Evolutionary conservation across 2,329 filamentous ascomycete genomes (phyloP), one percentile per base, ranked within the genome.

Genomic region (Penicillium polonicum): DNA sequence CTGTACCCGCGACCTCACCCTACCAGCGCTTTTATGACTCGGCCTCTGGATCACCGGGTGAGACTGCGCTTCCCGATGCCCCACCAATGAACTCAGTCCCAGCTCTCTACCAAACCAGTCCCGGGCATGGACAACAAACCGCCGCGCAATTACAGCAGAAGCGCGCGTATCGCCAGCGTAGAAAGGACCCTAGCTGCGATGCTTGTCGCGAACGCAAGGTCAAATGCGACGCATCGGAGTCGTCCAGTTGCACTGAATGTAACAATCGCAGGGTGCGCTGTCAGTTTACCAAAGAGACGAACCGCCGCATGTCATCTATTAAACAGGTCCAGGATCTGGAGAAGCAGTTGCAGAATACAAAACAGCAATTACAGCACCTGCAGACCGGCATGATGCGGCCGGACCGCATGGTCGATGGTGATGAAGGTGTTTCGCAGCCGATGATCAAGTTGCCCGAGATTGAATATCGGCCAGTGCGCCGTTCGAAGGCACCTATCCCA

Each of bases 251-350:
- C 74, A 97, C 94, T 2, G 94, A 99, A 77, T 99, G 94, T 78
- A 94, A 91, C 5, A 97, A 92, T 73, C 88, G 94, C 64, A 95
- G 93, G 72, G 93, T 97, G 64, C 96, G 95, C 74, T 99, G 94
- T 72, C 93, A 97, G 71, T 99, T 99, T 73, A 99, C 94, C 49
- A 99, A 99, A 78, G 94, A 99, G 76, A 99, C 94, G 13, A 99
- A 99, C 74, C 85, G 94, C 58, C 87, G 94, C 61, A 99, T 99
- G 94, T 97, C 94, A 19, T 97, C 93, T 1, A 97, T 97, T 78
- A 99, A 97, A 84, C 94, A 97, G 80, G 90, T 97, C 13, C 94
- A 97, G 76, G 94, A 99, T 73, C 82, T 99, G 27, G 93, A 97
- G 77, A 94, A 91, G 75, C 92, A 97, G 75, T 85, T 97, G 68